phyloP scores from a whole-genome alignment of 108 stramenopile genomes.

The Fragilaria radians region DNA sequence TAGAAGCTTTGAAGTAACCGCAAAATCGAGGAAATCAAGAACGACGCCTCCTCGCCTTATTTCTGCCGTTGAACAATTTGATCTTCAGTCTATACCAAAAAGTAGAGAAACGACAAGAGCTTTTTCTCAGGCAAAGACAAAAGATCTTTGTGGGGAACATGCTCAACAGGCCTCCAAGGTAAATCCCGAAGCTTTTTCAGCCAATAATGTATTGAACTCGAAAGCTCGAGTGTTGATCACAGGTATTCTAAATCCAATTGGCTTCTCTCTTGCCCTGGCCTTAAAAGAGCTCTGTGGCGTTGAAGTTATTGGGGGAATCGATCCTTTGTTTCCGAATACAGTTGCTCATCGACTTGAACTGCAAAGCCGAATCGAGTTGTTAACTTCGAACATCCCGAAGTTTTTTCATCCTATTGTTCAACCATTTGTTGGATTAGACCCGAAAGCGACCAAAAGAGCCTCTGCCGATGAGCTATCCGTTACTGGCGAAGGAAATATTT shows the following conservation, averaged over 20 bases:
- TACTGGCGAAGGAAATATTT: conserved; percentile 19
- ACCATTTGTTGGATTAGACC: conserved; percentile 58
- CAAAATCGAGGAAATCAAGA: not conserved
- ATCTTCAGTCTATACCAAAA: not conserved
- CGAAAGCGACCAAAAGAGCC: conserved; percentile 17
- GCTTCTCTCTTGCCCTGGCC: conserved; percentile 50
- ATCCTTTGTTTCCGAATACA: conserved; percentile 64
- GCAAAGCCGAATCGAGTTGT: conserved; percentile 40
- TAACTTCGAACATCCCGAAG: conserved; percentile 34
- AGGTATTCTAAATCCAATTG: conserved; percentile 63
- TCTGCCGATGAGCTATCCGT: not conserved
- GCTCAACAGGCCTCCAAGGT: conserved; percentile 18
- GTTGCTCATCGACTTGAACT: conserved; percentile 41
- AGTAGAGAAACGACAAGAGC: conserved; percentile 1
- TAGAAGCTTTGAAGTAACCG: not conserved
- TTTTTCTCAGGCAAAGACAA: conserved; percentile 2
- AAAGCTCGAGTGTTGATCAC: conserved; percentile 57
- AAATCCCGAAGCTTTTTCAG: conserved; percentile 17
- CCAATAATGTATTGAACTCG: conserved; percentile 14
- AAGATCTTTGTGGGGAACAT: conserved; percentile 28
- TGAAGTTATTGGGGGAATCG: conserved; percentile 51
- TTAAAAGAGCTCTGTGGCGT: conserved; percentile 57
- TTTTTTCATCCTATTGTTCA: conserved; percentile 26
- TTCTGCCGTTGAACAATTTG: not conserved
- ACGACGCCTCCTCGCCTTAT: not conserved